Evolutionary conservation across 768 basidiomycete species (phyloP).

Genomic region (Leccinum aurantiacum): DNA sequence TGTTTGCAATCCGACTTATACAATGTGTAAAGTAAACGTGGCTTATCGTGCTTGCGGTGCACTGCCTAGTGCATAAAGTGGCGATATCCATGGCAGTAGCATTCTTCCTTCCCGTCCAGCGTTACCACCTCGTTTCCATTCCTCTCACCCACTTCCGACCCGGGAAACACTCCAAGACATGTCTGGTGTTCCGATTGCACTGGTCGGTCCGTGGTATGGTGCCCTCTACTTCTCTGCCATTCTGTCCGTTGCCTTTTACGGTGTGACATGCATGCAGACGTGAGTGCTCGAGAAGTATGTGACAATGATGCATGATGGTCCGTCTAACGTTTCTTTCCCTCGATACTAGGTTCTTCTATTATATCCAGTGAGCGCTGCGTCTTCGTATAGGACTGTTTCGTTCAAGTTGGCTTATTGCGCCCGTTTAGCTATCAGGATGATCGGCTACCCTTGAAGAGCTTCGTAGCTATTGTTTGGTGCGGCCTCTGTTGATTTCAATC

Average conservation of each 20-base stretch:
- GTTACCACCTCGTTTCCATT: background rate
- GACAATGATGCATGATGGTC: background rate
- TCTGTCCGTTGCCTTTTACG: slow-evolving; percentile 2
- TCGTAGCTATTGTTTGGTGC: background rate
- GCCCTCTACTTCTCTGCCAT: slow-evolving; percentile 5
- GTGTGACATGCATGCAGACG: slow-evolving; percentile 8
- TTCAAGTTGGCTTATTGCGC: background rate
- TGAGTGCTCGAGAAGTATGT: background rate
- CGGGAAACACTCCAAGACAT: background rate
- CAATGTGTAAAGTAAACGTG: background rate
- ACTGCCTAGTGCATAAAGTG: background rate
- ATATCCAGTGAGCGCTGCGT: slow-evolving; percentile 5
- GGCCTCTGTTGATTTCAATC: background rate
- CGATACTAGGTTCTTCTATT: slow-evolving; percentile 4
- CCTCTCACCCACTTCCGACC: background rate
- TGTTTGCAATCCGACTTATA: background rate
- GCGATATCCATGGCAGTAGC: background rate
- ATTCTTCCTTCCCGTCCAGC: background rate
- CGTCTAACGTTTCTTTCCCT: background rate
- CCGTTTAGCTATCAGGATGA: slow-evolving; percentile 6
- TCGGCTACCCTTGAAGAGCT: background rate
- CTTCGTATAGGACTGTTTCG: background rate
- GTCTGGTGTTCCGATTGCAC: background rate
- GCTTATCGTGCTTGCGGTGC: background rate
- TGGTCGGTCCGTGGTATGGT: slow-evolving; percentile 1